Percentiles rank a stretch among this genome's conserved stretches.
These are phyloP conservation scores for Tolypocladium ovalisporum DNA, from an alignment of 2,329 filamentous ascomycete genomes.

Conservation along the genomic window DNA sequence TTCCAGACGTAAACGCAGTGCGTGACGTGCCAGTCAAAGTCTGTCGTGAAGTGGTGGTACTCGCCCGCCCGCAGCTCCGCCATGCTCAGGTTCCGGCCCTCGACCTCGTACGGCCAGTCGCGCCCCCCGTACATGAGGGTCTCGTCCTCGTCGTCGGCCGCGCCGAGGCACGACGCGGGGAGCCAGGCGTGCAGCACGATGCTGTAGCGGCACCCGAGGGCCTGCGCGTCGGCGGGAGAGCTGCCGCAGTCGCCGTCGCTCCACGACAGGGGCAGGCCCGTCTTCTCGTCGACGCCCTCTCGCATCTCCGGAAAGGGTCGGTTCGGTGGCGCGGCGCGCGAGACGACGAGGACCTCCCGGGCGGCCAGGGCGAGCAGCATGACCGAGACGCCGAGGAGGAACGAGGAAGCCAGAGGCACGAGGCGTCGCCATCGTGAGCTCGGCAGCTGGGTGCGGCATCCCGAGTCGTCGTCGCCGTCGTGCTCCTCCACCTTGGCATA, in stretches of 20 bases:
- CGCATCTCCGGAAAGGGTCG: slow-evolving; percentile 3
- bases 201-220: slow-evolving; percentile 7
- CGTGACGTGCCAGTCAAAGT: slow-evolving; percentile 10
- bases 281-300: slow-evolving; percentile 5
- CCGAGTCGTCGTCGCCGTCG: slow-evolving; percentile 1
- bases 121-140: slow-evolving; percentile 9
- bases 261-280: slow-evolving; percentile 7
- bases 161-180: slow-evolving; percentile 8
- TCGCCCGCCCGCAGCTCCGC: slow-evolving; percentile 7
- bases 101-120: slow-evolving; percentile 6
- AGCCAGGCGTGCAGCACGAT: slow-evolving; percentile 12
- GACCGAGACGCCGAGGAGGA: slow-evolving; percentile 1
- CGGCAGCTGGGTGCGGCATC: background rate
- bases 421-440: background rate
- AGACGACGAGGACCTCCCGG: background rate
- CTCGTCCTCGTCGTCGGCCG: slow-evolving; percentile 10
- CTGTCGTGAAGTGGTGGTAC: slow-evolving; percentile 8
- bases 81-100: slow-evolving; percentile 8
- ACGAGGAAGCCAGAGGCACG: background rate
- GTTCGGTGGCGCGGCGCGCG: background rate
- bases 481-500: slow-evolving; percentile 1
- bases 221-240: slow-evolving; percentile 7
- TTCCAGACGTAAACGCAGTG: slow-evolving; percentile 12
- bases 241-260: slow-evolving; percentile 10
- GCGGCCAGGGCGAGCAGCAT: background rate